Evolutionary conservation across 2,329 filamentous ascomycete genomes (phyloP).

Genomic region (Xylariales sp.): DNA sequence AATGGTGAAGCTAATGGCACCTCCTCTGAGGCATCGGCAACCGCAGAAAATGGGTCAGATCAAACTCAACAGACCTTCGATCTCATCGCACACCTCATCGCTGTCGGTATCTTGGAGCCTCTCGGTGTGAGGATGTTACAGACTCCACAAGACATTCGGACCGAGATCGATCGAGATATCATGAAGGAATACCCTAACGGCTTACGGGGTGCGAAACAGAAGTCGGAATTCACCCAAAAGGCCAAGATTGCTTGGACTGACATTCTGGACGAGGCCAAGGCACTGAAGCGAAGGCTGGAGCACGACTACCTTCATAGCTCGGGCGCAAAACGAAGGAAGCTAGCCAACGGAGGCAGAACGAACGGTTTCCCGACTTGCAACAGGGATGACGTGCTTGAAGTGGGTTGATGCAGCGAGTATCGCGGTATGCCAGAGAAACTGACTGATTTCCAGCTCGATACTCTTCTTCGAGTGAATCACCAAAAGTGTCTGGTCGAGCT

Average conservation of each 20-base stretch:
- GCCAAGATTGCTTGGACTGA: conserved; percentile 20
- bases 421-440: conserved; percentile 20
- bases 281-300: conserved; percentile 22
- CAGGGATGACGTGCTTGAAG: conserved; percentile 6
- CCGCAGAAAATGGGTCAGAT: conserved; percentile 11
- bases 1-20: conserved; percentile 33
- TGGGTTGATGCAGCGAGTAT: conserved; percentile 4
- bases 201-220: conserved; percentile 61
- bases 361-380: conserved; percentile 24
- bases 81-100: conserved; percentile 51
- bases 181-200: conserved; percentile 49
- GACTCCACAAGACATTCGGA: conserved; percentile 55
- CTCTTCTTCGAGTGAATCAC: conserved; percentile 76
- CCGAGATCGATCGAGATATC: conserved; percentile 60
- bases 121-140: conserved; percentile 53
- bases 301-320: conserved; percentile 7
- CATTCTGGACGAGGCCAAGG: conserved; percentile 18
- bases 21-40: conserved; percentile 25
- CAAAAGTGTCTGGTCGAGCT: conserved; percentile 79
- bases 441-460: conserved; percentile 49
- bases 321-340: conserved; percentile 47
- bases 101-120: conserved; percentile 63
- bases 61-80: conserved; percentile 42
- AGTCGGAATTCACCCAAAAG: conserved; percentile 49
- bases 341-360: conserved; percentile 42